These are phyloP conservation scores for Picochlorum sp. DNA, from an alignment of 139 green algal species.

Conservation along the genomic window DNA sequence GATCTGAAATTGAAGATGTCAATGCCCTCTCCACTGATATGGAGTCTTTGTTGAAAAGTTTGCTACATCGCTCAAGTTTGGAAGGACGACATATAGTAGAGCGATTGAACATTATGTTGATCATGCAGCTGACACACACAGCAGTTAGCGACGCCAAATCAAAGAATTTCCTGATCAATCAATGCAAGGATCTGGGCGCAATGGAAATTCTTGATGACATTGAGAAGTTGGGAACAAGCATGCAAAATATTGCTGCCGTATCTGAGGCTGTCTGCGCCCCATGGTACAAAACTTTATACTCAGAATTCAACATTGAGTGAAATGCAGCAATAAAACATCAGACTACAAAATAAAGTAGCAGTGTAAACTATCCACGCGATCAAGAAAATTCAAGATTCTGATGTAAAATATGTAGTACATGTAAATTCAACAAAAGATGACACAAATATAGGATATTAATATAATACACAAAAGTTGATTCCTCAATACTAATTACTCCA, in stretches of 20 bases:
- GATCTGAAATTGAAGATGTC: background rate
- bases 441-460: no score
- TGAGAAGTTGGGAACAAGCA: conserved; percentile 21
- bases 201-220: conserved; percentile 23
- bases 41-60: background rate
- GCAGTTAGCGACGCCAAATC: no score
- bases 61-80: background rate
- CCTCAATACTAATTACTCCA: no score
- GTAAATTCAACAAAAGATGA: no score
- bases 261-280: conserved; percentile 30
- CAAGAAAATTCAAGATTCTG: no score
- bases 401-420: no score
- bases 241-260: conserved; percentile 28
- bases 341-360: no score
- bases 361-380: no score
- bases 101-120: background rate
- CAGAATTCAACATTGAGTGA: background rate
- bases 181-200: background rate
- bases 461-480: no score
- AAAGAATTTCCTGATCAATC: no score
- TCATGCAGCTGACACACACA: no score
- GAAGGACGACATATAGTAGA: background rate
- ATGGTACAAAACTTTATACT: conserved; percentile 4
- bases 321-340: no score
- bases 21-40: background rate